A percentile compares a stretch with the other conserved stretches of the same genome.
Conservation (phyloP, 2,329 filamentous ascomycete species). For the Sclerotinia sclerotiorum region DNA sequence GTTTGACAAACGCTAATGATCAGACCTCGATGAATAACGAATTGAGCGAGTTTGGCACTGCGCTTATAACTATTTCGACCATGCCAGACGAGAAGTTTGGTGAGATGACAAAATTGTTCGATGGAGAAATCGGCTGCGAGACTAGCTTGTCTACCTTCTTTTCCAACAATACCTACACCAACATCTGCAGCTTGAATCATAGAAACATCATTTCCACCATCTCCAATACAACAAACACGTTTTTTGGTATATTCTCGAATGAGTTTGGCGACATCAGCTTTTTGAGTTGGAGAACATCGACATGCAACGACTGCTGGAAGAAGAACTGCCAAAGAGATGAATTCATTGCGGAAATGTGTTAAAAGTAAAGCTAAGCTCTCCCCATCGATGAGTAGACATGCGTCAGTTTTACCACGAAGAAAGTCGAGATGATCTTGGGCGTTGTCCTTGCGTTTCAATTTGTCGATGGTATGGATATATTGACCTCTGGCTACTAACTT, state of each 20-base stretch:
- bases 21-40: constrained; percentile 94
- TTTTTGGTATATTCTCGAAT: constrained; percentile 93
- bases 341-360: constrained; percentile 76
- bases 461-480: constrained; percentile 90
- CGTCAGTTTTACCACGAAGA: constrained; percentile 80
- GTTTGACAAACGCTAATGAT: constrained; percentile 97
- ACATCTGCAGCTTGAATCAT: constrained; percentile 99
- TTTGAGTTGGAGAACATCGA: constrained; percentile 94
- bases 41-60: constrained; percentile 91
- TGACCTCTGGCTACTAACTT: constrained; percentile 92
- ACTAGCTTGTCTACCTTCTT: constrained; percentile 92
- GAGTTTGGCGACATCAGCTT: constrained; percentile 86
- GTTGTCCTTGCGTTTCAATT: constrained; percentile 77
- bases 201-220: constrained; percentile 96
- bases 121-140: constrained; percentile 96
- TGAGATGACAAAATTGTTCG: constrained; percentile 90
- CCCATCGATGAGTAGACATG: constrained; percentile 89
- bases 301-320: constrained; percentile 93
- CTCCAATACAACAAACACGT: constrained; percentile 94
- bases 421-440: constrained; percentile 89
- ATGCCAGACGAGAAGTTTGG: constrained; percentile 98
- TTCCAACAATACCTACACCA: constrained; percentile 95
- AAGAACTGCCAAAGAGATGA: constrained; percentile 83
- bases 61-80: constrained; percentile 97
- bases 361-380: constrained; percentile 85